phyloP scores from a whole-genome alignment of 139 green algal genomes.

The Chlorella sp. region DNA sequence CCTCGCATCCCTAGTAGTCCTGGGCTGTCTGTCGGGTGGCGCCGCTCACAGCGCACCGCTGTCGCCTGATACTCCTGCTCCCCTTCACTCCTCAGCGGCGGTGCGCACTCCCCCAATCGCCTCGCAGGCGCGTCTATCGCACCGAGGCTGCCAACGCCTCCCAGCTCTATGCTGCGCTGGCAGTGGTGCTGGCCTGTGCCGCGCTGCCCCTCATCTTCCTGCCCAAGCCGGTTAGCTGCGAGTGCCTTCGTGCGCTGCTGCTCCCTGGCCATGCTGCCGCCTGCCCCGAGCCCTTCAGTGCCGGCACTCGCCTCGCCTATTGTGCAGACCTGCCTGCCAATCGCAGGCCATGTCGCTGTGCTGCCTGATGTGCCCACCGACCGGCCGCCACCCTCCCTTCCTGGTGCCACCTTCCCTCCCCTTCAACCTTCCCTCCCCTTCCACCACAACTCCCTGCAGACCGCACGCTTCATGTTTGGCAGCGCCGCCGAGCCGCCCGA shows the following conservation, averaged over 20 bases:
- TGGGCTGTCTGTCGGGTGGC: no score
- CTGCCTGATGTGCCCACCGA: not conserved
- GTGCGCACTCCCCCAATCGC: no score
- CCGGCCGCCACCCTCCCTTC: not conserved
- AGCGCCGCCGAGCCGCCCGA: slow-evolving; percentile 20
- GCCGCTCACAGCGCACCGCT: no score
- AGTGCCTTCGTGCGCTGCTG: not conserved
- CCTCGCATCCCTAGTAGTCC: no score
- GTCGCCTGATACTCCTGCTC: no score
- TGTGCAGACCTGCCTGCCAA: not conserved
- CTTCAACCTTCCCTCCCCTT: not conserved
- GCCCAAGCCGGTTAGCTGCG: slow-evolving; percentile 2
- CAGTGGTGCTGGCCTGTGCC: not conserved
- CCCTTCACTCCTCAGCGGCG: no score
- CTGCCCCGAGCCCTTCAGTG: not conserved
- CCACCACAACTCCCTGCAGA: slow-evolving; percentile 1
- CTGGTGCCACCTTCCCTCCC: not conserved
- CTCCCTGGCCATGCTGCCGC: no score
- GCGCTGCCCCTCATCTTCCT: slow-evolving; percentile 8
- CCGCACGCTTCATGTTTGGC: slow-evolving; percentile 26
- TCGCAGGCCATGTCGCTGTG: not conserved
- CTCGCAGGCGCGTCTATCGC: no score
- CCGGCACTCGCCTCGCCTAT: not conserved
- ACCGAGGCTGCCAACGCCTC: no score
- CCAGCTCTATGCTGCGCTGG: slow-evolving; percentile 31